These are phyloP conservation scores for Fusarium concolor DNA, from an alignment of 2,329 filamentous ascomycete genomes.

Conservation along the genomic window DNA sequence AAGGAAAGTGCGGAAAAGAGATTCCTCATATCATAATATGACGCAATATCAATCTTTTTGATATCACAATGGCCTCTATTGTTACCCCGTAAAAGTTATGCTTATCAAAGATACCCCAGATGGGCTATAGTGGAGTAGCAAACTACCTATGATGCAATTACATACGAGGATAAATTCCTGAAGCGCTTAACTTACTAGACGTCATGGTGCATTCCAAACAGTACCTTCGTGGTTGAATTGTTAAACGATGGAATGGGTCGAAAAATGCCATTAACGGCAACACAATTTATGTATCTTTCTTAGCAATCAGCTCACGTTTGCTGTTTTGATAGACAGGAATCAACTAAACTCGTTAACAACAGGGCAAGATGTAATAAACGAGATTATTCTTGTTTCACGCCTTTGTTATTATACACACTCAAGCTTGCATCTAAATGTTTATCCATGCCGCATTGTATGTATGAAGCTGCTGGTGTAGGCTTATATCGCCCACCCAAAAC, in stretches of 20 bases:
- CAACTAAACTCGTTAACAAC: not conserved
- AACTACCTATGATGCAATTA: conserved; percentile 17
- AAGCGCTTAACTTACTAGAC: not conserved
- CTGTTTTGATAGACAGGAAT: not conserved
- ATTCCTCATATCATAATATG: conserved; percentile 6
- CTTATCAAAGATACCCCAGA: not conserved
- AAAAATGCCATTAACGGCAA: not conserved
- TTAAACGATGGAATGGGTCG: conserved; percentile 9
- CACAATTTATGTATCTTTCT: not conserved
- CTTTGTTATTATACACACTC: conserved; percentile 5
- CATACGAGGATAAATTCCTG: not conserved
- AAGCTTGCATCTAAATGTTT: not conserved
- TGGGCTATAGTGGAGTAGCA: not conserved
- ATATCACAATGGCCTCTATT: not conserved
- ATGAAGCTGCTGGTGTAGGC: conserved; percentile 11
- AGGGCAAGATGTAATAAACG: not conserved
- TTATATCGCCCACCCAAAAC: not conserved
- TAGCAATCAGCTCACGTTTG: not conserved
- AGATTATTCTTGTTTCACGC: not conserved
- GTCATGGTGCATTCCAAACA: conserved; percentile 7
- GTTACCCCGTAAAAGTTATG: not conserved
- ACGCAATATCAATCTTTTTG: conserved; percentile 19
- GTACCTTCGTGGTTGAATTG: not conserved
- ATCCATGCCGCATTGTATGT: not conserved
- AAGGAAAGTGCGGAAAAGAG: not conserved